These are phyloP conservation scores for Cetraspora pellucida DNA, from an alignment of 192 early-diverging fungal species.

Conservation along the genomic window DNA sequence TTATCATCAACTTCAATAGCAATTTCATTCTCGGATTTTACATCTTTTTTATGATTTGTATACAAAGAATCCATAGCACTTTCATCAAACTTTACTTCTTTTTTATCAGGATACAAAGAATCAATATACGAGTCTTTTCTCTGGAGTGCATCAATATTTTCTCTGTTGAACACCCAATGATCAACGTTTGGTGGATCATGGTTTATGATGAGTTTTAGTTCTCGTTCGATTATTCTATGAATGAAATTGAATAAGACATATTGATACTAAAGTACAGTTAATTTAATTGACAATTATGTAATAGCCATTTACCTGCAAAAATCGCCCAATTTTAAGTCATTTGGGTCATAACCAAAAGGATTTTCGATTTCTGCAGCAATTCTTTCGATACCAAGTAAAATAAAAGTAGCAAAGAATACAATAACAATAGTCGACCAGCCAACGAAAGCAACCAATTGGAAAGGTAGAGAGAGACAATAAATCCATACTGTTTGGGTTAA, in stretches of 20 bases:
- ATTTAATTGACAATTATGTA: slow-evolving; percentile 10
- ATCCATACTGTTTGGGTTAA: slow-evolving; percentile 79
- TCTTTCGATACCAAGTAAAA: slow-evolving; percentile 79
- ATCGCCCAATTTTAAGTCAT: slow-evolving; percentile 68
- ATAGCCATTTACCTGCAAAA: slow-evolving; percentile 53
- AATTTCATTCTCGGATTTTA: too few relatives aligned
- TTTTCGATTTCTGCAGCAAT: slow-evolving; percentile 93
- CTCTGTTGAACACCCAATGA: too few relatives aligned
- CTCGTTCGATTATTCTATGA: background rate
- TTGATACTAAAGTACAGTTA: background rate
- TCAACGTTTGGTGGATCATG: background rate
- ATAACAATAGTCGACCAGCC: slow-evolving; percentile 68
- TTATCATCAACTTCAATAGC: too few relatives aligned
- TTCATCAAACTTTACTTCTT: too few relatives aligned
- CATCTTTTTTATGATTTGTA: too few relatives aligned
- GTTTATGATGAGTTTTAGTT: background rate
- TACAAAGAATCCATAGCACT: too few relatives aligned
- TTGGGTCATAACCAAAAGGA: slow-evolving; percentile 83
- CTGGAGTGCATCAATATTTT: too few relatives aligned
- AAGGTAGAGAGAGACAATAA: slow-evolving; percentile 79
- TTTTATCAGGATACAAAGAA: too few relatives aligned
- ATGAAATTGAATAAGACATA: background rate
- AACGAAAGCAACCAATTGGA: slow-evolving; percentile 65
- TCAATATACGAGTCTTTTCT: too few relatives aligned
- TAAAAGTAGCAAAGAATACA: slow-evolving; percentile 68